These are phyloP conservation scores for Picea mariana DNA, from an alignment of 83 land plant species.

Conservation along the genomic window DNA sequence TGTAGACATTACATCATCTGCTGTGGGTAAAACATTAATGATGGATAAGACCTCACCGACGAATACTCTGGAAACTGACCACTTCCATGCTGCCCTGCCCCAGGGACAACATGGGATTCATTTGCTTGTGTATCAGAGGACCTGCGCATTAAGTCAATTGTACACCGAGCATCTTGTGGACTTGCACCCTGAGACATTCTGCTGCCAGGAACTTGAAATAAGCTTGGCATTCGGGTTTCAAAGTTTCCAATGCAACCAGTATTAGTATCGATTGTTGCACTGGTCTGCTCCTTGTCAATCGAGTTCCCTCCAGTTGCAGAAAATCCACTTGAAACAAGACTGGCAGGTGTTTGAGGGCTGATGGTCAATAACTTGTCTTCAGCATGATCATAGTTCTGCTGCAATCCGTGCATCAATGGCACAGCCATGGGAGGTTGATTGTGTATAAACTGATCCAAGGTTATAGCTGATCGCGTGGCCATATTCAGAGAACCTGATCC, in stretches of 20 bases:
- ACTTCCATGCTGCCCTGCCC: conserved; percentile 22
- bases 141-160: conserved; percentile 38
- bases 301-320: conserved; percentile 24
- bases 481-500: conserved; percentile 29
- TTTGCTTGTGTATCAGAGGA: conserved; percentile 32
- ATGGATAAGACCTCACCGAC: neutral
- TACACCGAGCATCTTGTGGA: conserved; percentile 22
- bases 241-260: conserved; percentile 22
- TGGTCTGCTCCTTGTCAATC: conserved; percentile 22
- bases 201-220: conserved; percentile 25
- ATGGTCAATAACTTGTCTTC: conserved; percentile 18
- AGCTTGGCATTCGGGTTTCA: conserved; percentile 19
- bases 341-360: conserved; percentile 23
- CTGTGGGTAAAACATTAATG: conserved; percentile 14
- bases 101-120: conserved; percentile 34
- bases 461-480: conserved; percentile 18
- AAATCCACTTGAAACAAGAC: conserved; percentile 26
- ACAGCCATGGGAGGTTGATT: conserved; percentile 19
- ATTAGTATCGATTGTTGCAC: conserved; percentile 24
- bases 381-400: conserved; percentile 19
- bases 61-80: conserved; percentile 11
- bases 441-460: conserved; percentile 17
- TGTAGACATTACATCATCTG: conserved; percentile 11
- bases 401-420: conserved; percentile 18
- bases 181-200: conserved; percentile 18